Conservation (phyloP, 1,284 basidiomycete species). For the Heterobasidion irregulare region DNA sequence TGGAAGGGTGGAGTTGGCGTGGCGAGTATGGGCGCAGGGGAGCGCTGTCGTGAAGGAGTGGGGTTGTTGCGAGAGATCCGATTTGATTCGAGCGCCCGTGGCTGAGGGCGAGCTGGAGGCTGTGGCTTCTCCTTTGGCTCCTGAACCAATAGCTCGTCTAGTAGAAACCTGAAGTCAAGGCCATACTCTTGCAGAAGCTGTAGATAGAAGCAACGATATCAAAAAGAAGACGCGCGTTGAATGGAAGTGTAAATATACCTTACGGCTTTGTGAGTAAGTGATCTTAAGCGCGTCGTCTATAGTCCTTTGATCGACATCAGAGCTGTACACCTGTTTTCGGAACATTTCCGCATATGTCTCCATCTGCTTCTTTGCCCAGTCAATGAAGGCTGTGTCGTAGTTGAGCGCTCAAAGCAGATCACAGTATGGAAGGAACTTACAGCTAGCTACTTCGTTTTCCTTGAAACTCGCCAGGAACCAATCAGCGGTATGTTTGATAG, state of each 20-base stretch:
- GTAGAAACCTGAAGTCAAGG: constrained; percentile 83
- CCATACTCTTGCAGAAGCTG: constrained; percentile 88
- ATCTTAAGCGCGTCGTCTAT: constrained; percentile 74
- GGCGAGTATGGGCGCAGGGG: constrained; percentile 5
- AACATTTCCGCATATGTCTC: constrained; percentile 83
- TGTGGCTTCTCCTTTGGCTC: constrained; percentile 29
- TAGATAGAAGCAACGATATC: not conserved
- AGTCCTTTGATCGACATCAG: constrained; percentile 60
- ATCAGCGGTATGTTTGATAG: constrained; percentile 92
- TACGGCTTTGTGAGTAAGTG: constrained; percentile 71
- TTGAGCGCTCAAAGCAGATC: constrained; percentile 4
- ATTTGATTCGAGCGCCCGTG: not conserved
- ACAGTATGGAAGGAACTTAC: constrained; percentile 35
- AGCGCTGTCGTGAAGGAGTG: constrained; percentile 1
- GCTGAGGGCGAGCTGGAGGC: not conserved
- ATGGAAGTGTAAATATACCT: constrained; percentile 37
- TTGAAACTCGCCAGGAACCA: constrained; percentile 97
- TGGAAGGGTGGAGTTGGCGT: not conserved
- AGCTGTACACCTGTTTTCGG: constrained; percentile 84
- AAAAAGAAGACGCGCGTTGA: not conserved
- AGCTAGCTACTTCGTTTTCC: constrained; percentile 88
- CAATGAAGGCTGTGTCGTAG: constrained; percentile 67
- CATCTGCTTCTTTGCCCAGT: constrained; percentile 89
- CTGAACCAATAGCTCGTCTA: constrained; percentile 61
- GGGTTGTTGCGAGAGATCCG: not conserved